Evolutionary conservation across 2,329 filamentous ascomycete species (phyloP), one percentile per base, ranked within the genome.

Genomic region (Dactylellina haptotyla): DNA sequence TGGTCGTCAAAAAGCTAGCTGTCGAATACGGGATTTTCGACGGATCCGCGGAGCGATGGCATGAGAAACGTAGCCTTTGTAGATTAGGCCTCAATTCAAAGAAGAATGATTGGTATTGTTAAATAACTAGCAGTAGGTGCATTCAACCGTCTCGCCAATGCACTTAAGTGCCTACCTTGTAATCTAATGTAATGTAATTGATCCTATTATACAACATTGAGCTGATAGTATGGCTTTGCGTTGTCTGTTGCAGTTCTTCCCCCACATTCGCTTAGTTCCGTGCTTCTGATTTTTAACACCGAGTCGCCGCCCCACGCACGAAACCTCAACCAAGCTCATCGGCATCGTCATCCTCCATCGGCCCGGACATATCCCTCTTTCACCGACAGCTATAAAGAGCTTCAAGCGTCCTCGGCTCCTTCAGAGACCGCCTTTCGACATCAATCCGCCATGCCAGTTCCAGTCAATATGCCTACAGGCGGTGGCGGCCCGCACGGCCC

Each of bases 401-500:
- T 39, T 43, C 43, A 48, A 32, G 53, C 20, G 37, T 28, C 43
- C 28, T 41, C 32, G 43, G 16, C 59, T 14, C 14, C 4, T 30
- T 41, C 14, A 32, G 4, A 18, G 8, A 23, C 16, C 26, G 5
- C 1, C 16, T 25, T 8, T 43, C 30, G n/a, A 54, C 16, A 45
- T 10, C 26, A 26, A 20, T 20, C 20, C 59, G 69, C 30, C 16
- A 77, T 77, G 76, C 76, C 76, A 16, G 70, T 76, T 28, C 76
- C 76, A 18, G 61, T 76, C 26, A 75, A 67, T 34, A 41, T 65
- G 3, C 54, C 75, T 46, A 56, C 57, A 10, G 66, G 50, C 45
- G 75, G 73, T 37, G 64, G 70, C 34, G 75, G 75, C 50, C 62
- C 53, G 39, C 73, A 75, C 14, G 85, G 84, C 76, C 84, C 83